Evolutionary conservation across 257 asterid species (phyloP).

Genomic region (Dorcoceras hygrometricum): DNA sequence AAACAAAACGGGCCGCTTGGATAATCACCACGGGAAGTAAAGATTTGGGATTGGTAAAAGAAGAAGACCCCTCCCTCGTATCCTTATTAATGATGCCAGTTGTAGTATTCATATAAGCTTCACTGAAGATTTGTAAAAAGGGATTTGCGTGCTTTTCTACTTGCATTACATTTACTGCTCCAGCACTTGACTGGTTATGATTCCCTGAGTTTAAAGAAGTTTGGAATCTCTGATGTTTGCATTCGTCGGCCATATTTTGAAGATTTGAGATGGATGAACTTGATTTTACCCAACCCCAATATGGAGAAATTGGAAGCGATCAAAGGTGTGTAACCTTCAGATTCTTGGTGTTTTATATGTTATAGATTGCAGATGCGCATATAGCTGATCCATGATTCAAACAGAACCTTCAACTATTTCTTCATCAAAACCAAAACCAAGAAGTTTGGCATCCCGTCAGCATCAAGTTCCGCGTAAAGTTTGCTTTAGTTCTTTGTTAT

Average conservation of each 20-base stretch:
- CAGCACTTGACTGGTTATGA: slow-evolving; percentile 56
- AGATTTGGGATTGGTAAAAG: too few relatives aligned
- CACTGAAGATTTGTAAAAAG: neutral
- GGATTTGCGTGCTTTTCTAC: neutral
- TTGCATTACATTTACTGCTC: neutral
- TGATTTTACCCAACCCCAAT: slow-evolving; percentile 29
- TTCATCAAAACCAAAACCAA: neutral
- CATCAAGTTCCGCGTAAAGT: neutral
- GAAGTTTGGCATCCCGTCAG: neutral
- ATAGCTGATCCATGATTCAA: slow-evolving; percentile 6
- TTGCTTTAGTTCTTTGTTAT: too few relatives aligned
- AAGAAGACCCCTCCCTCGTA: too few relatives aligned
- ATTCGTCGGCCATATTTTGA: slow-evolving; percentile 35
- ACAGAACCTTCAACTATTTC: neutral
- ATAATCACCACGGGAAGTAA: too few relatives aligned
- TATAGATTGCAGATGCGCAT: neutral
- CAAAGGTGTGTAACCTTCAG: slow-evolving; percentile 37
- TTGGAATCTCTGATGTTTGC: slow-evolving; percentile 81
- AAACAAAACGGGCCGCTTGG: too few relatives aligned
- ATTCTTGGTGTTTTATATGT: slow-evolving; percentile 3
- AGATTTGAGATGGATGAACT: slow-evolving; percentile 39
- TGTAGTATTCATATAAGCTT: too few relatives aligned
- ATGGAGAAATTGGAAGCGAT: slow-evolving; percentile 22
- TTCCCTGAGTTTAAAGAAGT: slow-evolving; percentile 58
- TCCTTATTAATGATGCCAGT: too few relatives aligned